Base-by-base conservation (phyloP, 176 grass and related monocot genomes). In the Avena insularis region DNA sequence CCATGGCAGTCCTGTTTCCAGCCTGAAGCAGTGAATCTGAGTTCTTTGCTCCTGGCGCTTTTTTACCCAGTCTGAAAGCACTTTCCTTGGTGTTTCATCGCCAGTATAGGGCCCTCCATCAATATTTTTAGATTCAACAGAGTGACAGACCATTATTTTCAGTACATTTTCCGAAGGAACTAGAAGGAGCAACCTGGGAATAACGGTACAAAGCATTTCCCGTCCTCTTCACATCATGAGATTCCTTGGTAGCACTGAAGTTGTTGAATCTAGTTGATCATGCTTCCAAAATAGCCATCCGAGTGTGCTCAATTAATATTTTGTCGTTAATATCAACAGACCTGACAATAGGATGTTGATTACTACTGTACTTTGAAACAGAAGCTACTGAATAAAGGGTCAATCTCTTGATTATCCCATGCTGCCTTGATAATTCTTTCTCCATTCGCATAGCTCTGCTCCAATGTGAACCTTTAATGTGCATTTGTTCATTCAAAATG, bases 401-500 rank as follows among this genome's bases (percentile, higher is more conserved):
- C 77, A 91, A 19, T 85, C 89, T 91, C 85, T 97, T 93, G 57
- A 83, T 83, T 75, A 93, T 88, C 84, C 91, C 91, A 14, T 87
- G 83, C 79, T 89, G 85, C 70, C 46, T 95, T 25, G 71, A 89
- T 72, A 95, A 54, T 87, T 92, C 95, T n/a, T 80, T 89, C 59
- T 77, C 83, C 87, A 75, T 91, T 45, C 87, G 45, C 54, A 49
- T 89, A 66, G 64, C 83, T 93, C 61, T 81, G 95, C 90, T 71
- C 85, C 91, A 66, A 89, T 82, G 79, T 97, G 95, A 91, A 51
- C 89, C 93, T 84, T 92, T 95, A 83, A 89, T 95, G 90, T 93
- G 95, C 77, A 95, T 88, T 89, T 97, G 89, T 69, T 47, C 35
- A 83, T 80, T 71, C 19, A 83, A 11, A 71, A 86, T 4, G 53